Evolutionary conservation across 495 filamentous ascomycete species (phyloP).

Genomic region (Tuber brumale): DNA sequence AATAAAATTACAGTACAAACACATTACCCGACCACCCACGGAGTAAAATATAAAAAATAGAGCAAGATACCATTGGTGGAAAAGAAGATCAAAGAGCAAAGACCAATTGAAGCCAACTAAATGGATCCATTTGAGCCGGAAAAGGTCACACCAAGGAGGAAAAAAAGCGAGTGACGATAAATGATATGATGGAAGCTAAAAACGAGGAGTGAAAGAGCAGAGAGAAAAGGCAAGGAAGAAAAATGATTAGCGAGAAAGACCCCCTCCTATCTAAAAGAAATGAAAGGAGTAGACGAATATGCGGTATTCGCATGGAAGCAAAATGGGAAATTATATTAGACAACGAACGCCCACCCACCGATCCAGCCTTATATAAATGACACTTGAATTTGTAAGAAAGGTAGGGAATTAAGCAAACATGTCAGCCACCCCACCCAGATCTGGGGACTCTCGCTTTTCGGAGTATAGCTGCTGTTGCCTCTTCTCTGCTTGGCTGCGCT

Average conservation of each 20-base stretch:
- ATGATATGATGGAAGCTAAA: background rate
- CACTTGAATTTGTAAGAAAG: slow-evolving; percentile 3
- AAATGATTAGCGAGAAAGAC: background rate
- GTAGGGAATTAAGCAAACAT: slow-evolving; percentile 53
- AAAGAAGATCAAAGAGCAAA: background rate
- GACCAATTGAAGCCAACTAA: background rate
- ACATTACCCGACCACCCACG: background rate
- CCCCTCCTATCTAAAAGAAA: background rate
- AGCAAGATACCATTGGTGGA: background rate
- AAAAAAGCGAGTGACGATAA: background rate
- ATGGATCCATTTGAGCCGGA: background rate
- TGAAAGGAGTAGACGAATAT: background rate
- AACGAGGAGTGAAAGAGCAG: background rate
- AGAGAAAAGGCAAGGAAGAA: background rate
- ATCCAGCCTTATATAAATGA: slow-evolving; percentile 5
- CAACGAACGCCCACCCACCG: slow-evolving; percentile 3
- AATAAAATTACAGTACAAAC: slow-evolving; percentile 3
- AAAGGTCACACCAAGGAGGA: background rate
- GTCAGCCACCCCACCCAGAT: slow-evolving; percentile 59
- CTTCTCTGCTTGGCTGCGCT: slow-evolving; percentile 47
- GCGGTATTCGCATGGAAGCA: background rate
- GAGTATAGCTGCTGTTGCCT: slow-evolving; percentile 48
- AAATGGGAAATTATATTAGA: background rate
- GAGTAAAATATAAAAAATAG: background rate
- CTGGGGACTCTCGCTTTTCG: slow-evolving; percentile 50